Conservation (phyloP, 345 rosid genomes). For the Alliaria petiolata region DNA sequence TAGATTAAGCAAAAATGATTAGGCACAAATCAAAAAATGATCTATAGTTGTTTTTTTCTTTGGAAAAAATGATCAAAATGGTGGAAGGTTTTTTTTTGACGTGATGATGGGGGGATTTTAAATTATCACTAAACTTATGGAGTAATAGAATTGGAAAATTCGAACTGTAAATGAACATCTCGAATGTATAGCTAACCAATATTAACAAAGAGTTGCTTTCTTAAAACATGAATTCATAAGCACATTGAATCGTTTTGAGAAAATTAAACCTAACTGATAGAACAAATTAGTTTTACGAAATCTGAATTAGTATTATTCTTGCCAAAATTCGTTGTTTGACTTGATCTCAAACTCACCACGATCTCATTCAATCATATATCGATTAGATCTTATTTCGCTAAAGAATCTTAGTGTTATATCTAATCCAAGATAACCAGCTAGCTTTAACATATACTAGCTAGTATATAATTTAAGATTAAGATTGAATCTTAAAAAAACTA, state of each 20-base stretch:
- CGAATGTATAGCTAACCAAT: neutral
- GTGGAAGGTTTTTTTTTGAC: no score
- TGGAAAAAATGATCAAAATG: no score
- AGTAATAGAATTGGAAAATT: neutral
- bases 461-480: neutral
- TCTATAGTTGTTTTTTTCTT: no score
- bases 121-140: neutral
- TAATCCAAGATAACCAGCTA: slow-evolving; percentile 12
- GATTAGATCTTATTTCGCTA: slow-evolving; percentile 10
- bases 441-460: slow-evolving; percentile 12
- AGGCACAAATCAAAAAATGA: no score
- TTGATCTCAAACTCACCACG: slow-evolving; percentile 1
- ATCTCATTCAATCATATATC: slow-evolving; percentile 22
- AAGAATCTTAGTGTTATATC: slow-evolving; percentile 12
- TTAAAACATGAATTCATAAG: neutral
- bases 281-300: neutral
- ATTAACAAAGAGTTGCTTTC: neutral
- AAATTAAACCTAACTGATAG: neutral
- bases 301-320: neutral
- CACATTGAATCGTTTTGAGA: neutral
- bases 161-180: neutral
- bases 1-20: no score
- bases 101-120: no score
- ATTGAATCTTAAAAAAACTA: slow-evolving; percentile 22
- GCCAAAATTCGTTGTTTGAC: neutral